Conservation (phyloP, 176 grass and related monocot species). For the Olyra latifolia region DNA sequence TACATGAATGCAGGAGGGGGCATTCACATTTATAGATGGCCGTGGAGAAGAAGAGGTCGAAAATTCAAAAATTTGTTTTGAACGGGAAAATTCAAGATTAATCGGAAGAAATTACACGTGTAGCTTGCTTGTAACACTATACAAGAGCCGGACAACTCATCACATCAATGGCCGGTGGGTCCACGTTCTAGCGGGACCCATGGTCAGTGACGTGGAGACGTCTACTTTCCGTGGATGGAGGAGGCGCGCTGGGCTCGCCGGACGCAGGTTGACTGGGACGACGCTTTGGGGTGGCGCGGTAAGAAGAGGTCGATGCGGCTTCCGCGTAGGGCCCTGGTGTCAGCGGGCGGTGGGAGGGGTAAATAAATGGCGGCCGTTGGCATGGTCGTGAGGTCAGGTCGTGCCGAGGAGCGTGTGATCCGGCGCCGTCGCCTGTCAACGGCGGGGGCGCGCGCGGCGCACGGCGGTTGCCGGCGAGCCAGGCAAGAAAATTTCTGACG, state of each 20-base stretch:
- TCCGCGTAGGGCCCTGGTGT: background rate
- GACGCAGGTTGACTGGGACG: conserved; percentile 55
- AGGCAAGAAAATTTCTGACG: background rate
- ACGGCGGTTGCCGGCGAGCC: conserved; percentile 23
- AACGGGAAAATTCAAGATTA: too few species aligned
- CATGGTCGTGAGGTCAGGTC: conserved; percentile 35
- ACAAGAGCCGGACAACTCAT: too few species aligned
- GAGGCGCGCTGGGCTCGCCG: background rate
- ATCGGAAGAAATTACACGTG: too few species aligned
- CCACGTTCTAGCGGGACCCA: accelerated
- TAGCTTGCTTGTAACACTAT: too few species aligned
- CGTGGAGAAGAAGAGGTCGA: too few species aligned
- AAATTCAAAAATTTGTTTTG: too few species aligned
- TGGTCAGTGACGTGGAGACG: background rate
- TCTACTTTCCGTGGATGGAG: background rate
- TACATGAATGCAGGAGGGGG: background rate
- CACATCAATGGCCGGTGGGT: conserved; percentile 23
- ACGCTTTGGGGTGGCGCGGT: conserved; percentile 18
- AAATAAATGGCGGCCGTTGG: conserved; percentile 29
- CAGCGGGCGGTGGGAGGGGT: background rate
- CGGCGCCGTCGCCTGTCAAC: conserved; percentile 4
- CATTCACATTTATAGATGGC: too few species aligned
- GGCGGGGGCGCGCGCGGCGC: conserved; percentile 6
- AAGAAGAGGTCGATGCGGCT: conserved; percentile 4
- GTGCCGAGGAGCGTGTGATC: conserved; percentile 12